Evolutionary conservation across 176 grass and related monocot species (phyloP), one percentile per base, ranked within the genome.

Genomic region (Rhynchospora tenuis): DNA sequence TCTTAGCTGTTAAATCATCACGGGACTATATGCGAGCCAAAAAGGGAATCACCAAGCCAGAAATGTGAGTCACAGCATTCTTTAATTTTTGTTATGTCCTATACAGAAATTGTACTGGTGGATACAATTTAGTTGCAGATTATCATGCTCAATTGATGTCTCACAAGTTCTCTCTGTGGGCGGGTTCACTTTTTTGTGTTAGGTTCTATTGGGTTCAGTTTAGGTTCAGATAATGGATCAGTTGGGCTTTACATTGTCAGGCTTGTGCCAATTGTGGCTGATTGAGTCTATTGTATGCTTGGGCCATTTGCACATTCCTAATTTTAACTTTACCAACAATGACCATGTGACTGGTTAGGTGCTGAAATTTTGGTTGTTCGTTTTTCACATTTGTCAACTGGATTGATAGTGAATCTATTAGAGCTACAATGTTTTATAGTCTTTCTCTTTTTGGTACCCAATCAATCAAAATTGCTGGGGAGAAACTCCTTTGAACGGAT

Each of bases 1-100:
- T 98, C 15, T 90, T 98, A 84, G 96, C 96, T 82, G 93, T 98
- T 77, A 98, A 98, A 91, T 87, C 96, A 83, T 64, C 96, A 19
- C 90, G 96, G 3, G 96, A 98, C 67, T 98, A 95, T 93, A 98
- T 98, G 96, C 88, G 51, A 46, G 82, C 83, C 47, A 98, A 95
- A 43, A 95, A 93, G 81, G 96, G 96, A 29, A 95, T 98, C 54
- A 90, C 88, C 85, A 91, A 87, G 79, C 96, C 96, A 44, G 96
- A 98, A 95, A 95, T 98, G 96, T 98, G 67, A 90, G 93, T 90
- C 4, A 64, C 87, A 15, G 16, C 50, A 63, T 87, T 22, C 19
- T 86, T 83, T 90, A 7, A 4, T 82, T 70, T 78, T 31, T 24
- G 23, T 5, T 13, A 9, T 77, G 73, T 28, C 73, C 73, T 29